phyloP scores from a whole-genome alignment of 2,329 filamentous ascomycete species.

The Chaetomiaceae sp. region DNA sequence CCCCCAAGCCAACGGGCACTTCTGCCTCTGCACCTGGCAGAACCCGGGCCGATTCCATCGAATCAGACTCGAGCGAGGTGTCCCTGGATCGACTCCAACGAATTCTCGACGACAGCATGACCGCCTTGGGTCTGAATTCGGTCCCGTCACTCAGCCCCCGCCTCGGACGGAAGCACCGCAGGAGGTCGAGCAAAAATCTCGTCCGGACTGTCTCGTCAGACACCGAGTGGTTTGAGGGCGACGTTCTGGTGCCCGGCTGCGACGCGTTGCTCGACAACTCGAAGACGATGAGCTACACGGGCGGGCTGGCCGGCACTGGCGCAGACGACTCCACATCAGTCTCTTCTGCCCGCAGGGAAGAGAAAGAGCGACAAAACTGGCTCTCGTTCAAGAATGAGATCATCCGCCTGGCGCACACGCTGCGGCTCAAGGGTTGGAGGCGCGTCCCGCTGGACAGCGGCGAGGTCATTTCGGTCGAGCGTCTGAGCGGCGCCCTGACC shows the following conservation, averaged over 20 bases:
- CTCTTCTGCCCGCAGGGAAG: conserved; percentile 41
- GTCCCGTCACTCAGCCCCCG: conserved; percentile 40
- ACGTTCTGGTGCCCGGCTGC: conserved; percentile 75
- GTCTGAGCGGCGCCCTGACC: conserved; percentile 84
- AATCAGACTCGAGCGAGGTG: conserved; percentile 61
- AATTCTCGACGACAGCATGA: conserved; percentile 66
- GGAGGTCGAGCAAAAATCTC: conserved; percentile 33
- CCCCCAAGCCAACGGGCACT: conserved; percentile 17
- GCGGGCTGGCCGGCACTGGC: conserved; percentile 40
- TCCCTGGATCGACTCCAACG: conserved; percentile 75
- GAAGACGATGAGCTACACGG: conserved; percentile 73
- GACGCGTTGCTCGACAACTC: conserved; percentile 84
- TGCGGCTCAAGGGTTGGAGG: conserved; percentile 87
- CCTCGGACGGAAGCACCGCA: conserved; percentile 39
- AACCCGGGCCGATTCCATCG: conserved; percentile 47
- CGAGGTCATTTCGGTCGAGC: conserved; percentile 61
- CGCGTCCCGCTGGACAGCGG: conserved; percentile 68
- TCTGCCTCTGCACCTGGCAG: conserved; percentile 11
- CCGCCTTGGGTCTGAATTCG: conserved; percentile 43
- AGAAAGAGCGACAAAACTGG: conserved; percentile 74
- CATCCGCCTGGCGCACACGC: conserved; percentile 78
- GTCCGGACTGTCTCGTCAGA: conserved; percentile 62
- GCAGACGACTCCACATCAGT: conserved; percentile 37
- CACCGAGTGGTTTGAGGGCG: conserved; percentile 77
- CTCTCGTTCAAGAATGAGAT: conserved; percentile 87